Percentiles rank a stretch among this genome's conserved stretches.
Conservation (phyloP, 768 basidiomycete genomes). For the Terana coerulea region DNA sequence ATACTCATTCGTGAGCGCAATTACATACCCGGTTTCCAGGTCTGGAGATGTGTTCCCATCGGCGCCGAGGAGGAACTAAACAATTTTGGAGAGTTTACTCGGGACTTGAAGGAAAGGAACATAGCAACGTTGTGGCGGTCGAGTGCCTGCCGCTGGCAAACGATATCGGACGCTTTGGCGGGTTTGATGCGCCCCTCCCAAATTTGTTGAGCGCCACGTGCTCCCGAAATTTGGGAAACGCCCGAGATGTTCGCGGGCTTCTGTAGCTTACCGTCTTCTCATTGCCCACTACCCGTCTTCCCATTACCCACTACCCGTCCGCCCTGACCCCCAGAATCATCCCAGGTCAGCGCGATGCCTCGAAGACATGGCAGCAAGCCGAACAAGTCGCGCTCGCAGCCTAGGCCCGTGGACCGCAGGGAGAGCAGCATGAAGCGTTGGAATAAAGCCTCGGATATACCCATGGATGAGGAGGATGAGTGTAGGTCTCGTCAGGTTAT, state of each 20-base stretch:
- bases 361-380: constrained; percentile 9
- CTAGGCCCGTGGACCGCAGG: constrained; percentile 46
- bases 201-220: too few species aligned
- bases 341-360: background rate
- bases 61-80: too few species aligned
- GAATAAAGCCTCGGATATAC: constrained; percentile 65
- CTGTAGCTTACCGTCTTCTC: background rate
- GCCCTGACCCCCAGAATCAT: background rate
- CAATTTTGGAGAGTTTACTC: too few species aligned
- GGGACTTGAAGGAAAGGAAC: too few species aligned
- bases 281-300: background rate
- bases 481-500: constrained; percentile 43
- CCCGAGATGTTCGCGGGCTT: constrained; percentile 1
- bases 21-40: too few species aligned
- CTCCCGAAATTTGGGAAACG: background rate
- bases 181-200: constrained; percentile 5
- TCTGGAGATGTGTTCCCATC: too few species aligned
- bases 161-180: background rate
- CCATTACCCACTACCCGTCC: background rate
- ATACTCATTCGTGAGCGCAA: too few species aligned
- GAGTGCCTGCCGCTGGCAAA: background rate
- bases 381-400: constrained; percentile 29
- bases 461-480: constrained; percentile 74
- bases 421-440: constrained; percentile 60
- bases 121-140: background rate